Evolutionary conservation across 2,329 filamentous ascomycete genomes (phyloP).

Genomic region (Fusarium circinatum): DNA sequence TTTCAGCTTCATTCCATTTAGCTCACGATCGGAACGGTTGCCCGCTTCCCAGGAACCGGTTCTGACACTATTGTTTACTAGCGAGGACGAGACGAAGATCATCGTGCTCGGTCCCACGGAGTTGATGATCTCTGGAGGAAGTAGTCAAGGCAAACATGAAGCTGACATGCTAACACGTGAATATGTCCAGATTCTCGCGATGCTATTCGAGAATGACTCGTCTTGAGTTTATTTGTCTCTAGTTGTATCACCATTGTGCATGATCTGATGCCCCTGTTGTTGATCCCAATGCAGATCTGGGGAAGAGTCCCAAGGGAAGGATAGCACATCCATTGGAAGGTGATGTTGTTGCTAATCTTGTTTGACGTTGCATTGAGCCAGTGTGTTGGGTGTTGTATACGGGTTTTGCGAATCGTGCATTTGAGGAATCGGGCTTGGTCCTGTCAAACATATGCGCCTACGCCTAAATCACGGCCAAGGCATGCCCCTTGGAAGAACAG

Average conservation of each 20-base stretch:
- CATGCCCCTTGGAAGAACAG: no score
- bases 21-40: background rate
- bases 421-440: no score
- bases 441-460: no score
- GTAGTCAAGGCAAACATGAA: background rate
- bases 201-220: background rate
- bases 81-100: background rate
- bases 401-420: no score
- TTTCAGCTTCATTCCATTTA: background rate
- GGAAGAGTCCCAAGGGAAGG: background rate
- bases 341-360: background rate
- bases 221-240: background rate
- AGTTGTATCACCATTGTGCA: background rate
- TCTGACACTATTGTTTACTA: background rate
- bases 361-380: background rate
- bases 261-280: background rate
- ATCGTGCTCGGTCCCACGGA: background rate
- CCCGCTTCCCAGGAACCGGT: background rate
- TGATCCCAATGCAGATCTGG: slow-evolving; percentile 13
- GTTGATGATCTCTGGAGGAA: background rate
- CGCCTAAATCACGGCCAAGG: no score
- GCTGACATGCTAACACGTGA: background rate
- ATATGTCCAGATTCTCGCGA: background rate
- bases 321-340: background rate
- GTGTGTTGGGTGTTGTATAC: background rate